Conservation (phyloP, 306 rosid species). For the Vicia faba region DNA sequence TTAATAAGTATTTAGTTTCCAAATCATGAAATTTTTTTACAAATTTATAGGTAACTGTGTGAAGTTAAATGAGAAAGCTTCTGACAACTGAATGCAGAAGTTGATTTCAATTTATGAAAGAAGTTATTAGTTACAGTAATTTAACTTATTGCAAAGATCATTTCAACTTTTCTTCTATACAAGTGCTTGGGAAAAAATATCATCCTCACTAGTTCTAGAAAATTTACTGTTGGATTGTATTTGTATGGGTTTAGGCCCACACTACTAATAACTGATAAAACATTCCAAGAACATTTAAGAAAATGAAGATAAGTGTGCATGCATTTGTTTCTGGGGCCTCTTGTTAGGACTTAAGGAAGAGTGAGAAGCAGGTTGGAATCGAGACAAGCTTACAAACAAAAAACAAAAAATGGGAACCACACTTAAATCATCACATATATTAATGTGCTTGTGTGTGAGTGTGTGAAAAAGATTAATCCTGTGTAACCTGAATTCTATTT, state of each 20-base stretch:
- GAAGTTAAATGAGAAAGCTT: slow-evolving; percentile 6
- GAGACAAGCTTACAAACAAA: slow-evolving; percentile 8
- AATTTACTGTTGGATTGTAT: neutral
- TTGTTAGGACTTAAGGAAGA: slow-evolving; percentile 12
- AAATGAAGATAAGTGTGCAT: neutral
- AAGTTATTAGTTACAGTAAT: neutral
- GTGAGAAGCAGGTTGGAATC: slow-evolving; percentile 17
- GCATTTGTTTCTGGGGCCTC: slow-evolving; percentile 23
- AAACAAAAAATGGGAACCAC: neutral
- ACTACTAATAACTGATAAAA: slow-evolving; percentile 12
- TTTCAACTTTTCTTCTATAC: neutral
- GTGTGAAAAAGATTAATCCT: slow-evolving; percentile 19
- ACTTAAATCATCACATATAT: slow-evolving; percentile 30
- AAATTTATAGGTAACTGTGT: slow-evolving; percentile 2
- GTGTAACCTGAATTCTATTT: slow-evolving; percentile 71
- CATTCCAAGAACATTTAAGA: slow-evolving; percentile 16
- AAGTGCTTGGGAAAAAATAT: neutral
- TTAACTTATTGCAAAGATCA: neutral
- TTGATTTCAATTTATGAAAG: neutral
- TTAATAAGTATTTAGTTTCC: neutral
- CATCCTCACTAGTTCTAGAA: neutral
- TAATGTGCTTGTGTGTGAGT: neutral
- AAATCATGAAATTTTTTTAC: neutral
- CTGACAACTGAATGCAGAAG: neutral
- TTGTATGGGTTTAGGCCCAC: neutral